A percentile compares a stretch with the other conserved stretches of the same genome.
Conservation (phyloP, 1,284 basidiomycete genomes). For the Porogramme epimiltina region DNA sequence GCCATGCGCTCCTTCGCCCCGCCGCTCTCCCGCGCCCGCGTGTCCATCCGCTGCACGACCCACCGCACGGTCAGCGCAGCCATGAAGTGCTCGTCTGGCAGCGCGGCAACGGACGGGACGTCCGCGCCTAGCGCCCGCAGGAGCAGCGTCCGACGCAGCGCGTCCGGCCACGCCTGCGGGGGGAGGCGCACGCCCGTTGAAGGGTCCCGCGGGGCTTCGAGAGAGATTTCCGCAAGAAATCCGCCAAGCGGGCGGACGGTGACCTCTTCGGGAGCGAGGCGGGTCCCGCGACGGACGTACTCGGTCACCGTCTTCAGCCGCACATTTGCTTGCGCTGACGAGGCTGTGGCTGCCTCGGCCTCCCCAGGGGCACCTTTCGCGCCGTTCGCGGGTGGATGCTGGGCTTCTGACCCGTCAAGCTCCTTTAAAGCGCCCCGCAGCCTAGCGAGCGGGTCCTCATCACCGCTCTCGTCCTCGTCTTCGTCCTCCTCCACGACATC, state of each 20-base stretch:
- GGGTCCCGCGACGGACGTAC: constrained; percentile 71
- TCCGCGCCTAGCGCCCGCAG: constrained; percentile 62
- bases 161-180: constrained; percentile 48
- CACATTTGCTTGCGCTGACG: no score
- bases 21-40: constrained; percentile 47
- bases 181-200: constrained; percentile 11
- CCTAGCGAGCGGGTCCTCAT: constrained; percentile 66
- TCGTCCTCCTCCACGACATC: constrained; percentile 55
- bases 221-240: constrained; percentile 44
- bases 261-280: constrained; percentile 62
- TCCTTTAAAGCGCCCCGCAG: constrained; percentile 68
- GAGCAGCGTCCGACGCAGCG: constrained; percentile 58
- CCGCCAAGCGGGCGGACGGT: constrained; percentile 48
- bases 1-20: constrained; percentile 54
- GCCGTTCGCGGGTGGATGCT: no score
- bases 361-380: no score
- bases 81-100: constrained; percentile 48
- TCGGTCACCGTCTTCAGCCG: constrained; percentile 55
- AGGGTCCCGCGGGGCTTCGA: constrained; percentile 23
- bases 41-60: constrained; percentile 52
- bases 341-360: no score
- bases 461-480: constrained; percentile 43
- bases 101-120: constrained; percentile 43
- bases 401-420: constrained; percentile 43
- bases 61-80: constrained; percentile 61